Percentiles rank a stretch among this genome's conserved stretches.
These are phyloP conservation scores for Termitomyces sp. DNA, from an alignment of 768 basidiomycete species.

Conservation along the genomic window DNA sequence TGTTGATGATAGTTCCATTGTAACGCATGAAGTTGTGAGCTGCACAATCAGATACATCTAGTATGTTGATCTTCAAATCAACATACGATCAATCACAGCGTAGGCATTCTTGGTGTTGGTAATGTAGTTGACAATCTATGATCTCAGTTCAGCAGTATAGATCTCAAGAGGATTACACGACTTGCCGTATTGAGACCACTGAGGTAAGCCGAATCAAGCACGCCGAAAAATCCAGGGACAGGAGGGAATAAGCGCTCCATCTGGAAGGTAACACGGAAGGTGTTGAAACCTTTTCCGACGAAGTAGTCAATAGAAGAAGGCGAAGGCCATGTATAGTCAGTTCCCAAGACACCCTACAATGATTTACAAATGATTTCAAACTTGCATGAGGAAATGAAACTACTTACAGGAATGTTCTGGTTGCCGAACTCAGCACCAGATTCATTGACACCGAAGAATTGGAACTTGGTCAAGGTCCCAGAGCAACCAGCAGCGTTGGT, in stretches of 20 bases:
- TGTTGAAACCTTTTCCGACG: conserved; percentile 53
- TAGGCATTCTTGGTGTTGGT: too few relatives aligned
- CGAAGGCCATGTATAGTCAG: conserved; percentile 50
- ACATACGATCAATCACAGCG: too few relatives aligned
- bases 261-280: conserved; percentile 40
- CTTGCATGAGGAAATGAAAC: background rate
- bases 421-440: conserved; percentile 62
- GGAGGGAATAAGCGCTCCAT: too few relatives aligned
- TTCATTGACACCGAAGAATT: conserved; percentile 61
- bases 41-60: too few relatives aligned
- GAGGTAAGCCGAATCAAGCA: too few relatives aligned
- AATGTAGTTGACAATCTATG: too few relatives aligned
- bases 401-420: conserved; percentile 42
- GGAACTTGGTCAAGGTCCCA: conserved; percentile 49
- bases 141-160: too few relatives aligned
- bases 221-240: too few relatives aligned
- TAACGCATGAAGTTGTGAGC: too few relatives aligned
- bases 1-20: conserved; percentile 12
- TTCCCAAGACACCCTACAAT: conserved; percentile 34
- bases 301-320: conserved; percentile 46
- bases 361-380: background rate
- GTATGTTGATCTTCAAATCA: too few relatives aligned
- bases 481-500: conserved; percentile 31
- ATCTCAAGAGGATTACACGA: too few relatives aligned
- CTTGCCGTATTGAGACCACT: too few relatives aligned